Evolutionary conservation across 2,329 filamentous ascomycete species (phyloP).

Genomic region (Epichloe bromicola): DNA sequence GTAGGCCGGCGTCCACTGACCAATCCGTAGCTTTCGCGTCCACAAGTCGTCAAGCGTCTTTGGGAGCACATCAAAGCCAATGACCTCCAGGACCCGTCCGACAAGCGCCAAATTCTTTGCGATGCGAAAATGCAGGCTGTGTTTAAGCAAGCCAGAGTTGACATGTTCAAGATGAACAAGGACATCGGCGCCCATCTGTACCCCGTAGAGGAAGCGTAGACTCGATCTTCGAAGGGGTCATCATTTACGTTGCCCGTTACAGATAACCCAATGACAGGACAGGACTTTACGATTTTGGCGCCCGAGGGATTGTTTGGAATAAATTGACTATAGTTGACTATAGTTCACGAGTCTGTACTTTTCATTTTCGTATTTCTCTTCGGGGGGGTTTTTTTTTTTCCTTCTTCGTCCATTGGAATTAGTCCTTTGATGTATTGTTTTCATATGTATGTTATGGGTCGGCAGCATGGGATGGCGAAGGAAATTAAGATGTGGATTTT

Average conservation of each 20-base stretch:
- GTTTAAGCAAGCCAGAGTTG: constrained; percentile 80
- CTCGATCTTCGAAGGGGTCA: background rate
- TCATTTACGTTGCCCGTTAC: background rate
- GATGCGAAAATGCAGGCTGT: constrained; percentile 85
- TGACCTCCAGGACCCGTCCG: constrained; percentile 76
- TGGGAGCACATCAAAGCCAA: constrained; percentile 91
- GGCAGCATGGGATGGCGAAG: constrained; percentile 7
- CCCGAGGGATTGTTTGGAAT: constrained; percentile 5
- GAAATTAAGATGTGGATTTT: background rate
- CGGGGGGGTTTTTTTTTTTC: background rate
- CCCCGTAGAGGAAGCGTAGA: constrained; percentile 56
- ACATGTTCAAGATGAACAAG: constrained; percentile 99
- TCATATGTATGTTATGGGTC: background rate
- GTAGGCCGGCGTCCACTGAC: background rate
- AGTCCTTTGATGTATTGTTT: background rate
- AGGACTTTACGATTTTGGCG: constrained; percentile 5
- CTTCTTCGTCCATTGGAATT: background rate
- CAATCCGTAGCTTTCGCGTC: constrained; percentile 62
- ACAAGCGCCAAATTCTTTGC: constrained; percentile 87
- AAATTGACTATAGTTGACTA: background rate
- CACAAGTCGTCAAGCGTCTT: constrained; percentile 90
- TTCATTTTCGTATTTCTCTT: background rate
- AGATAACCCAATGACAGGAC: background rate
- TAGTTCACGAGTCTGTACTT: background rate
- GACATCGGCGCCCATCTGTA: constrained; percentile 83